These are phyloP conservation scores for Isoetes engelmannii DNA, from an alignment of 83 land plant species.

Conservation along the genomic window DNA sequence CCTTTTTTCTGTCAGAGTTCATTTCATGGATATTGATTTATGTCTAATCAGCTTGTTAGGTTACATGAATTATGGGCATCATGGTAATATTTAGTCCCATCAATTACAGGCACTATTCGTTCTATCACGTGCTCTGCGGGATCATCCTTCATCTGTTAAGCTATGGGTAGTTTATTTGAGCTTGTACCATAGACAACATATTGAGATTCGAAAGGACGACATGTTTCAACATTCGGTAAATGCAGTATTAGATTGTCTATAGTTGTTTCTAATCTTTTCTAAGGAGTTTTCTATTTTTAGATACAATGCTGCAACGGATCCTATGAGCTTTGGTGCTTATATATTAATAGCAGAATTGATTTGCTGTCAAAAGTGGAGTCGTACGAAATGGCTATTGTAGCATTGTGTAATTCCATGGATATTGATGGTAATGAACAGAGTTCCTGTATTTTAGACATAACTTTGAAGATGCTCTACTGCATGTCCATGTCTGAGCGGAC, in stretches of 20 bases:
- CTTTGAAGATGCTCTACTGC: conserved; percentile 65
- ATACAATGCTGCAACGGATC: conserved; percentile 52
- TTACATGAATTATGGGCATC: background rate
- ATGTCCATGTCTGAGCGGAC: conserved; percentile 54
- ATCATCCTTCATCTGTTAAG: conserved; percentile 43
- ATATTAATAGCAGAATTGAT: conserved; percentile 53
- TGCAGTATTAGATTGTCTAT: background rate
- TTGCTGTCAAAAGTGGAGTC: conserved; percentile 48
- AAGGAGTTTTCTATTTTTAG: conserved; percentile 36
- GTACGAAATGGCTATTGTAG: conserved; percentile 47
- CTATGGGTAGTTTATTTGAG: conserved; percentile 75
- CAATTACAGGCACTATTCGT: conserved; percentile 55
- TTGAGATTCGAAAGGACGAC: conserved; percentile 50
- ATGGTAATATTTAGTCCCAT: too few species aligned
- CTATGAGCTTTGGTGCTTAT: conserved; percentile 89
- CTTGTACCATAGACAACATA: conserved; percentile 41
- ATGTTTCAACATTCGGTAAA: conserved; percentile 75
- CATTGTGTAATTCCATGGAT: conserved; percentile 31
- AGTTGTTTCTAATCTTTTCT: background rate
- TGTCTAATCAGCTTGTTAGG: too few species aligned
- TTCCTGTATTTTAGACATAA: conserved; percentile 61
- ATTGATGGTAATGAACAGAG: conserved; percentile 30
- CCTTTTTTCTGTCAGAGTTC: too few species aligned
- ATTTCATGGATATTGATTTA: too few species aligned
- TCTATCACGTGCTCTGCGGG: conserved; percentile 72